Evolutionary conservation across 139 green algal genomes (phyloP).

Genomic region (Volvox africanus): DNA sequence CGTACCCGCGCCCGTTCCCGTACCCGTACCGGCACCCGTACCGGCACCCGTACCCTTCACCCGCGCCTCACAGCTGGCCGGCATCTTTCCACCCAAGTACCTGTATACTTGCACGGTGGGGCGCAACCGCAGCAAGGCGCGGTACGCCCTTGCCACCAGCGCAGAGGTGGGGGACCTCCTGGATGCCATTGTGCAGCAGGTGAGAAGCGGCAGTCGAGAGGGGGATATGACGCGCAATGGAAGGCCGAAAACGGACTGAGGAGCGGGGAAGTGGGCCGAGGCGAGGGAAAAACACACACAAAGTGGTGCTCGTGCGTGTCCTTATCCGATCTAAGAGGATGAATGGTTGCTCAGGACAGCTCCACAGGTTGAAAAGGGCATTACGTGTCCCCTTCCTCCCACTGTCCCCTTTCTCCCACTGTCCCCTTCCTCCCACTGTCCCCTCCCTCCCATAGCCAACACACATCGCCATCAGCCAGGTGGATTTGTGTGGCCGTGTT

Average conservation of each 20-base stretch:
- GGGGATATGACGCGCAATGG: background rate
- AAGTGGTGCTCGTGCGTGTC: too few species aligned
- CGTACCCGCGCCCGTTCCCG: background rate
- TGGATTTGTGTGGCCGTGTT: background rate
- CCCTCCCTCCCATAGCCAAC: background rate
- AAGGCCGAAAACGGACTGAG: background rate
- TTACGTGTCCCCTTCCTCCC: background rate
- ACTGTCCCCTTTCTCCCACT: too few species aligned
- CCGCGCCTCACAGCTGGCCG: conserved; percentile 24
- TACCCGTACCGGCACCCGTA: background rate
- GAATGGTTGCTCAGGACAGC: too few species aligned
- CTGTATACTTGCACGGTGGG: conserved; percentile 90
- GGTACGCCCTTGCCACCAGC: conserved; percentile 52
- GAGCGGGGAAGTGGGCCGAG: background rate
- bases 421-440: too few species aligned
- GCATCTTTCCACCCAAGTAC: conserved; percentile 80
- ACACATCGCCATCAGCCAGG: background rate
- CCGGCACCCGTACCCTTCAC: background rate
- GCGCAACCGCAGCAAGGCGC: conserved; percentile 57
- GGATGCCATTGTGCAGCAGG: conserved; percentile 61
- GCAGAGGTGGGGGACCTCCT: conserved; percentile 61
- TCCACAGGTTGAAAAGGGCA: background rate
- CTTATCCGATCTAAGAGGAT: too few species aligned
- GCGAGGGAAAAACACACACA: too few species aligned
- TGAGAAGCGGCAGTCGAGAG: conserved; percentile 17